phyloP scores from a whole-genome alignment of 768 basidiomycete species.

The Podaxis pistillaris region DNA sequence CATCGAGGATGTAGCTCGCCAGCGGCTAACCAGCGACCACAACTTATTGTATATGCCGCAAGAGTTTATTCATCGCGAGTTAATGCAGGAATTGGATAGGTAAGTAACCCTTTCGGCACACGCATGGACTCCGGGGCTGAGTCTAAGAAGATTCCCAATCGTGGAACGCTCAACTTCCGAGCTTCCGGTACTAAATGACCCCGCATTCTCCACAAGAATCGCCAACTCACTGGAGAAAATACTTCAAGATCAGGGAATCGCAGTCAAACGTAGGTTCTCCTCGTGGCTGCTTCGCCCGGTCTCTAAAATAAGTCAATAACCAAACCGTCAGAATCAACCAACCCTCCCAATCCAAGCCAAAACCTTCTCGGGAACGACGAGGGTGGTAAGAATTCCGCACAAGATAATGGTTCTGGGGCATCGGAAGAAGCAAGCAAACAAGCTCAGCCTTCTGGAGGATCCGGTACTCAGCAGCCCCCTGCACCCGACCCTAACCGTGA shows the following conservation, averaged over 20 bases:
- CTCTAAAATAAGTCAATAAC: not conserved
- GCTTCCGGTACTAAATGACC: conserved; percentile 11
- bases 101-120: conserved; percentile 21
- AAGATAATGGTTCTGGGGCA: not conserved
- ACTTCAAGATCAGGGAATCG: conserved; percentile 11
- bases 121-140: not conserved
- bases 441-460: conserved; percentile 1
- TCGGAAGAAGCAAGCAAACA: not conserved
- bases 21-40: conserved; percentile 52
- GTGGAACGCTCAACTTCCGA: conserved; percentile 16
- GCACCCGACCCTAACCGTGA: not conserved
- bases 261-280: conserved; percentile 5
- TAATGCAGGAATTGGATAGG: conserved; percentile 76
- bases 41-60: conserved; percentile 51
- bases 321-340: not conserved
- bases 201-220: conserved; percentile 11
- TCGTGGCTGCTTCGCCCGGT: not conserved
- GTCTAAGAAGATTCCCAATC: conserved; percentile 7
- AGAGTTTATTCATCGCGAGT: conserved; percentile 55
- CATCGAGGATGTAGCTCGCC: conserved; percentile 59
- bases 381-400: not conserved
- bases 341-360: not conserved
- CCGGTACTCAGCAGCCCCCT: not conserved
- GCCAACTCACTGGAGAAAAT: conserved; percentile 11
- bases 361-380: not conserved